Conservation (phyloP, 2,329 filamentous ascomycete species). For the Aphanocladium album region DNA sequence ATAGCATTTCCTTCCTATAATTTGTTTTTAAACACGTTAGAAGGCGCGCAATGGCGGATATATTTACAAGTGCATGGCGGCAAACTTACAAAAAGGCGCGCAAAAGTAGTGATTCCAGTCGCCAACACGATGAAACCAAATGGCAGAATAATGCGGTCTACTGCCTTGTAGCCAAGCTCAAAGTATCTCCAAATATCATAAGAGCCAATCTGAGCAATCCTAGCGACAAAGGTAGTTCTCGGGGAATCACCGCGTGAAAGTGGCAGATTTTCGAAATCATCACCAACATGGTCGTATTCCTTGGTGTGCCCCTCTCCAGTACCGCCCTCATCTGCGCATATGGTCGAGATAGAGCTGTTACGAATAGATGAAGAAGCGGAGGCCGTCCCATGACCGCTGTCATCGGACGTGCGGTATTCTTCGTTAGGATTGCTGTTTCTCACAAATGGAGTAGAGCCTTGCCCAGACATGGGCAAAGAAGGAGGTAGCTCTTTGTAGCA, state of each 20-base stretch:
- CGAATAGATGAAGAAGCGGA: conserved; percentile 61
- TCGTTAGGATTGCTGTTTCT: not conserved
- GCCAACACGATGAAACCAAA: conserved; percentile 70
- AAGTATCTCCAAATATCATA: conserved; percentile 53
- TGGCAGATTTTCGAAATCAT: conserved; percentile 30
- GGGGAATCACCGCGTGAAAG: conserved; percentile 38
- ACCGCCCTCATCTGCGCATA: conserved; percentile 40
- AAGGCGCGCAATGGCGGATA: not conserved
- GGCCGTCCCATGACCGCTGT: conserved; percentile 72
- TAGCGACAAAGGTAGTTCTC: conserved; percentile 42
- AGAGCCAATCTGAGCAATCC: conserved; percentile 52
- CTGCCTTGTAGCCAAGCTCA: conserved; percentile 55
- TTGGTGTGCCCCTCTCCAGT: conserved; percentile 33
- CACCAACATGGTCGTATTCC: conserved; percentile 45
- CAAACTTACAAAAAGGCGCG: conserved; percentile 73
- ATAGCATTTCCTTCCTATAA: conserved; percentile 59
- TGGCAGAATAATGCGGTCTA: conserved; percentile 73
- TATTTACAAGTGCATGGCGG: too few relatives aligned
- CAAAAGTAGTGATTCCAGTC: conserved; percentile 71
- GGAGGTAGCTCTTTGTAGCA: conserved; percentile 7
- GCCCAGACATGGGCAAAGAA: not conserved
- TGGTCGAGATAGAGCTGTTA: conserved; percentile 60
- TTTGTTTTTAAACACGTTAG: not conserved
- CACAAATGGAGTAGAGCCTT: not conserved
- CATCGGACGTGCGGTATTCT: conserved; percentile 53